phyloP scores from a whole-genome alignment of 495 filamentous ascomycete genomes.

The Peziza echinospora region DNA sequence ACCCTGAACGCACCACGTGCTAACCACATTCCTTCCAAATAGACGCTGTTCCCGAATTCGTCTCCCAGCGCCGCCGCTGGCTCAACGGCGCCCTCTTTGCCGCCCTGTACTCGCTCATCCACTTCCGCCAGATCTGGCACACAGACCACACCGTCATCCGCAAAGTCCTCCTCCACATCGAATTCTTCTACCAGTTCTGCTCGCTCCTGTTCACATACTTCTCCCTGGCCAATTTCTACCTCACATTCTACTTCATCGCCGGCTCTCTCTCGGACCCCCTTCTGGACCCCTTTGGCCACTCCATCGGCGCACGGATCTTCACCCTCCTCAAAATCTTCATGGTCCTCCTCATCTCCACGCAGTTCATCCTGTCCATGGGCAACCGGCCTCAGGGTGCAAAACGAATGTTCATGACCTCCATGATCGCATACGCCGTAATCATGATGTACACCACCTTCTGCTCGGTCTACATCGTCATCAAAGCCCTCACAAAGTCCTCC shows the following conservation, averaged over 20 bases:
- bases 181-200: slow-evolving; percentile 88
- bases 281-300: slow-evolving; percentile 76
- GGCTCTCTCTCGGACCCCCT: slow-evolving; percentile 66
- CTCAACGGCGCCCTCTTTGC: slow-evolving; percentile 98
- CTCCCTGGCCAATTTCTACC: slow-evolving; percentile 94
- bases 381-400: slow-evolving; percentile 95
- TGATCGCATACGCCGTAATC: slow-evolving; percentile 75
- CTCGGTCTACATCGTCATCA: slow-evolving; percentile 60
- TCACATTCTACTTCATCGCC: slow-evolving; percentile 96
- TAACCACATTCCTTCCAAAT: neutral
- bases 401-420: slow-evolving; percentile 67
- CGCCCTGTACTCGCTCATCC: slow-evolving; percentile 88
- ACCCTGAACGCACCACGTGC: slow-evolving; percentile 7
- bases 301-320: slow-evolving; percentile 70
- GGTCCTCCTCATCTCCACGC: slow-evolving; percentile 69
- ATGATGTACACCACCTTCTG: slow-evolving; percentile 94
- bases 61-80: slow-evolving; percentile 89
- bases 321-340: slow-evolving; percentile 62
- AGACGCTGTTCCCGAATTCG: slow-evolving; percentile 75
- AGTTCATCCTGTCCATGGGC: slow-evolving; percentile 96
- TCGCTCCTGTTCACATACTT: slow-evolving; percentile 90
- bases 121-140: slow-evolving; percentile 78
- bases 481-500: slow-evolving; percentile 8
- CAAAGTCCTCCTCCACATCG: slow-evolving; percentile 82
- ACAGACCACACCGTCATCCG: slow-evolving; percentile 80